Conservation (phyloP, 1,284 basidiomycete species). For the Ustilago loliicola region DNA sequence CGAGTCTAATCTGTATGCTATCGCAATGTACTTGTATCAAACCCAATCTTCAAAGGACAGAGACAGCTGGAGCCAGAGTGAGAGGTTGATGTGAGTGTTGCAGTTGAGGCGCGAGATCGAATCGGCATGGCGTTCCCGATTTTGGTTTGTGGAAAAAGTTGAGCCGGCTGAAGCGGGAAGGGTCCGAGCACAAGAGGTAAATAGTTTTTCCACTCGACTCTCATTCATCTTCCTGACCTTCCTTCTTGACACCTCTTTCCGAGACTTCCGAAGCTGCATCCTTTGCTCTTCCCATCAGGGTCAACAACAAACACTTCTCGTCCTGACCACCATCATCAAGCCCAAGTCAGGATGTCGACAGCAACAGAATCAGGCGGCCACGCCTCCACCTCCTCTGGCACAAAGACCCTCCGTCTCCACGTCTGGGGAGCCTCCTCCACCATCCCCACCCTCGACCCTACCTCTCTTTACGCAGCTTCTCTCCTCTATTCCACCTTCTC, state of each 20-base stretch:
- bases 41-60: not conserved
- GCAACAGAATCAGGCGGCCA: not conserved
- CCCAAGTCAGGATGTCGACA: conserved; percentile 6
- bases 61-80: not conserved
- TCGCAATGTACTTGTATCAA: not conserved
- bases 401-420: conserved; percentile 29
- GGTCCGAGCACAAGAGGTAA: conserved; percentile 5
- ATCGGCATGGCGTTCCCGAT: conserved; percentile 3
- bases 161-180: not conserved
- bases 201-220: conserved; percentile 15
- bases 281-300: not conserved
- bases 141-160: not conserved
- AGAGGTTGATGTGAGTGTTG: not conserved
- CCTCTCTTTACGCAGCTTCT: conserved; percentile 56
- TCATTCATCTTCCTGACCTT: not conserved
- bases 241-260: not conserved
- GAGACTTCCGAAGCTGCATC: not conserved
- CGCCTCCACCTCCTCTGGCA: not conserved
- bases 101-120: not conserved
- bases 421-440: conserved; percentile 39
- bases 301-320: not conserved
- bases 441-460: conserved; percentile 57
- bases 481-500: conserved; percentile 48
- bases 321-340: not conserved
- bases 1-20: not conserved